A percentile compares a stretch with the other conserved stretches of the same genome.
Conservation (phyloP, 164 flowering plant genomes). For the grape (Vitis vinifera) region DNA sequence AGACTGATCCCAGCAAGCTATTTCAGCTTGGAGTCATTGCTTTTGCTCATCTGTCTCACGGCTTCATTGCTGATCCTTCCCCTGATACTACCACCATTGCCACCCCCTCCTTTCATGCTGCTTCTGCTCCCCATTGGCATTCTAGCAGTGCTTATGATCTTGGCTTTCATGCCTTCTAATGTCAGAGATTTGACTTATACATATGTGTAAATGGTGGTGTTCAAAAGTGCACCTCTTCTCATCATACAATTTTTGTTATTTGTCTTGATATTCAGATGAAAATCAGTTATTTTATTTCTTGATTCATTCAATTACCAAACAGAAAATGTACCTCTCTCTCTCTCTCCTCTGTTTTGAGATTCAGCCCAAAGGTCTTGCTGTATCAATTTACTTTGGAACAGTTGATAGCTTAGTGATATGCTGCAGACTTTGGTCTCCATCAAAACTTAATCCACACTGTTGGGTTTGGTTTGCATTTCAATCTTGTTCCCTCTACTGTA, state of each 20-base stretch:
- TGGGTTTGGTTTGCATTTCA: too few species aligned
- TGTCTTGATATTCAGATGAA: not conserved
- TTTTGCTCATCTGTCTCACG: slow-evolving; percentile 57
- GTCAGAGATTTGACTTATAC: slow-evolving; percentile 43
- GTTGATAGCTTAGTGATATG: too few species aligned
- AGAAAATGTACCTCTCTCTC: not conserved
- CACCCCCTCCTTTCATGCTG: slow-evolving; percentile 89
- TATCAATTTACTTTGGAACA: too few species aligned
- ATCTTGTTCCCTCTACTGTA: too few species aligned
- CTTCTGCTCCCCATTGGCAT: slow-evolving; percentile 76
- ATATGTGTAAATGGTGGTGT: slow-evolving; percentile 35
- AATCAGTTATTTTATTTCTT: slow-evolving; percentile 5
- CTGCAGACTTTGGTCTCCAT: too few species aligned
- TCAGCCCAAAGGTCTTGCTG: too few species aligned
- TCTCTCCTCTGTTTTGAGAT: too few species aligned
- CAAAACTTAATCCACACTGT: too few species aligned
- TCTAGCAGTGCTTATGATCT: slow-evolving; percentile 54
- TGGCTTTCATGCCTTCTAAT: slow-evolving; percentile 76
- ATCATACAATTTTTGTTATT: not conserved
- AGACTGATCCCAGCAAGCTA: slow-evolving; percentile 38
- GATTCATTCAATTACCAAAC: not conserved
- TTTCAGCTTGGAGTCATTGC: slow-evolving; percentile 63
- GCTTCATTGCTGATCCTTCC: slow-evolving; percentile 78
- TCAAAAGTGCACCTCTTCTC: not conserved
- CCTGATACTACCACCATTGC: slow-evolving; percentile 79